Evolutionary conservation across 2,329 filamentous ascomycete genomes (phyloP).

Genomic region (Alternaria rosae): DNA sequence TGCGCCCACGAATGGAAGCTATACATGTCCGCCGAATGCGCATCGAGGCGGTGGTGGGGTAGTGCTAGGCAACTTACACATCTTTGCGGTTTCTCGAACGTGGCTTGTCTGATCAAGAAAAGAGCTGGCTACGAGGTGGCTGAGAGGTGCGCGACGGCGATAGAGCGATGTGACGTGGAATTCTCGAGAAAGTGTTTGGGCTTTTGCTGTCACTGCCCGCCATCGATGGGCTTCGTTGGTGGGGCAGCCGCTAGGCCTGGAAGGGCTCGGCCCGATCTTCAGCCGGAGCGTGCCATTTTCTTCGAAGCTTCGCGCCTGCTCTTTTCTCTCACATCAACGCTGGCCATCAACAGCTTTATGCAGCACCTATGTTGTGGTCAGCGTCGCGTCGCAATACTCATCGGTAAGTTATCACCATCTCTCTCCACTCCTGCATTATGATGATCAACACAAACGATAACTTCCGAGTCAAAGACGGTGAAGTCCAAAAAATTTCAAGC

Average conservation of each 20-base stretch:
- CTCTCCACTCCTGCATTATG: conserved; percentile 24
- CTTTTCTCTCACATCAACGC: conserved; percentile 20
- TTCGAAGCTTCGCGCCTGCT: conserved; percentile 14
- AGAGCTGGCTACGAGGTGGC: neutral
- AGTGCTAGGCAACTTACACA: conserved; percentile 17
- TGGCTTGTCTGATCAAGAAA: neutral
- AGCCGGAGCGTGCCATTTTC: conserved; percentile 26
- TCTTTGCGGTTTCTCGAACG: conserved; percentile 10
- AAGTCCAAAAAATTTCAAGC: conserved; percentile 58
- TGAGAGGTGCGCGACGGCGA: conserved; percentile 14
- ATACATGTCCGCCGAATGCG: neutral
- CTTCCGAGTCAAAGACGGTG: conserved; percentile 48
- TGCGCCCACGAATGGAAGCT: neutral
- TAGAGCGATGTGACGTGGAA: conserved; percentile 11
- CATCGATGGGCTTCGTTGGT: conserved; percentile 33
- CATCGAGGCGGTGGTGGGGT: conserved; percentile 15
- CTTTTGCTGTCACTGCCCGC: conserved; percentile 31
- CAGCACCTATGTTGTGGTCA: neutral
- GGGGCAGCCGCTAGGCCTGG: conserved; percentile 30
- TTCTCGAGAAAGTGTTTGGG: conserved; percentile 27
- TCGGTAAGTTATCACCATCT: conserved; percentile 26
- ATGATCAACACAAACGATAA: conserved; percentile 45
- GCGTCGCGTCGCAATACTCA: neutral
- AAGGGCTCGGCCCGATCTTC: conserved; percentile 27
- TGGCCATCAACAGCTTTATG: conserved; percentile 7